Evolutionary conservation across 371 early-diverging fungal species (phyloP).

Genomic region (Rhizopus delemar): DNA sequence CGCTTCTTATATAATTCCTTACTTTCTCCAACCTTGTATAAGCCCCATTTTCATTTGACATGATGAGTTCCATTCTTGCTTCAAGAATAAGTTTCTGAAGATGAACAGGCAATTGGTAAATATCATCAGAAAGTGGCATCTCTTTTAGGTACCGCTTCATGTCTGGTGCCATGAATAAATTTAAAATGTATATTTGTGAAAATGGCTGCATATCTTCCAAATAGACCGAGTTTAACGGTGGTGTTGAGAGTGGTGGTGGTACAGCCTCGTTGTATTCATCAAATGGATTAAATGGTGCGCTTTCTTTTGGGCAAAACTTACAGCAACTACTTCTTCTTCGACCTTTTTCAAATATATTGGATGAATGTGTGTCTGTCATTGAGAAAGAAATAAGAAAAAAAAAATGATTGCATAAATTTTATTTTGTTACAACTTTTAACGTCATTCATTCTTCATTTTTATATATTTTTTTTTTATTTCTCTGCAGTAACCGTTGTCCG

Average conservation of each 20-base stretch:
- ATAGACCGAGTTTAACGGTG: constrained; percentile 16
- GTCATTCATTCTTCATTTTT: not conserved
- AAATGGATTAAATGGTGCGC: not conserved
- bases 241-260: constrained; percentile 4
- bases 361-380: constrained; percentile 3
- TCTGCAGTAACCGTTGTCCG: not conserved
- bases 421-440: not conserved
- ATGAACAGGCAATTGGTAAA: constrained; percentile 37
- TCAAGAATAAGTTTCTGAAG: constrained; percentile 37
- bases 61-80: constrained; percentile 37
- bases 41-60: constrained; percentile 17
- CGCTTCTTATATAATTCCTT: constrained; percentile 10
- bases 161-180: constrained; percentile 39
- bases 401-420: constrained; percentile 1
- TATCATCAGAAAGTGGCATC: constrained; percentile 35
- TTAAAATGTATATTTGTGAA: constrained; percentile 30
- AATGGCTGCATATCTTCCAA: constrained; percentile 23
- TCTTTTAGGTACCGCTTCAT: constrained; percentile 34
- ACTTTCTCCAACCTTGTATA: constrained; percentile 25
- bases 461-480: not conserved
- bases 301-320: constrained; percentile 2
- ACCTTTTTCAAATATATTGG: not conserved
- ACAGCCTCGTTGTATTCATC: not conserved
- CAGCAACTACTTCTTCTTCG: constrained; percentile 16
- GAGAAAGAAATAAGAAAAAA: not conserved